Base-by-base conservation (phyloP, 148 eudicot species). In the Cornus suecica region DNA sequence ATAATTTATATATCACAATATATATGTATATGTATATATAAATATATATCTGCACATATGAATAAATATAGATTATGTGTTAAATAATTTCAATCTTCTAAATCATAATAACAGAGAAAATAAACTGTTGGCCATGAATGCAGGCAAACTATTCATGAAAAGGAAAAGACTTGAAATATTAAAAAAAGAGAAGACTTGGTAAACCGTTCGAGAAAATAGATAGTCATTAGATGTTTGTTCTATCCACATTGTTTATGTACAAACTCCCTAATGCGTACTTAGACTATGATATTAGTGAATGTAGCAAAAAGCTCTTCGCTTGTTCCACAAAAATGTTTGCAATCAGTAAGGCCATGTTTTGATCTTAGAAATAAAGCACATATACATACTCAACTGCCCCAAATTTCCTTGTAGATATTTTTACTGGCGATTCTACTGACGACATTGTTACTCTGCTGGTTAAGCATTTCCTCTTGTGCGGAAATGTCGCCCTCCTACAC, bases 391-490 rank as follows among this genome's bases (percentile, higher is more conserved):
- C 84, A 89, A 65, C 72, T 81, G n/a, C 86, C 87, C 99, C 99
- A 95, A 73, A 92, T 83, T 25, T 90, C 83, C 28, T 86, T 83
- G 77, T 81, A 95, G 60, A 95, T 93, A 51, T 86, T 91, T 86
- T 72, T 91, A 77, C 99, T 95, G 10, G 92, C 99, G 65, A 73
- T 77, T 58, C 84, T 85, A 65, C 42, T 86, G 65, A 92, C 81
- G 24, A 63, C 74, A 61, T 84, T 86, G 52, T 87, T 84, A 42
- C 89, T 95, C 83, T 84, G 84, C 79, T 77, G 88, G 86, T 80
- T 91, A 63, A 95, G 89, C 91, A 92, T 79, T 80, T 95, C 93
- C 85, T 91, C 97, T 72, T 95, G 97, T 52, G 91, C 97, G 72
- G 25, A 70, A 64, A 66, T 70, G 76, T 92, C 93, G 9, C 90